A percentile compares a stretch with the other conserved stretches of the same genome.
phyloP scores from a whole-genome alignment of 768 basidiomycete species.

The Lactarius psammicola region DNA sequence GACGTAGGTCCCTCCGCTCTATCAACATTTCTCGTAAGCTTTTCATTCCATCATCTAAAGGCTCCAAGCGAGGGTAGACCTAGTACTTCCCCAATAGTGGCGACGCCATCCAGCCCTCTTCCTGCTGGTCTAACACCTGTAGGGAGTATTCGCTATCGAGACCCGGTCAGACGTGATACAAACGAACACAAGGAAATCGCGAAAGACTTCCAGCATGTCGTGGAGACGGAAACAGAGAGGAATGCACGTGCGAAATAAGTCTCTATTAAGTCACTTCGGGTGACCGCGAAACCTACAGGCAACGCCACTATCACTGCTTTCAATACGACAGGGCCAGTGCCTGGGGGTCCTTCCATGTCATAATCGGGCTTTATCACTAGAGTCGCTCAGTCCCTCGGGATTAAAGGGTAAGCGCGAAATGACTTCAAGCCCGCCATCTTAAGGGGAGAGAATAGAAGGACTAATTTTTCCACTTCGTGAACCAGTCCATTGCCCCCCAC shows the following conservation, averaged over 20 bases:
- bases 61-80: conserved; percentile 32
- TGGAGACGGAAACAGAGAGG: conserved; percentile 43
- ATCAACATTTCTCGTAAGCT: conserved; percentile 65
- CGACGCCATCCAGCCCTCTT: conserved; percentile 14
- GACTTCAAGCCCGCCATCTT: conserved; percentile 58
- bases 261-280: conserved; percentile 12
- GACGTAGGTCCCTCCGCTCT: conserved; percentile 51
- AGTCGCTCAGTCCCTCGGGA: conserved; percentile 22
- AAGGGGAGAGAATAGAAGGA: conserved; percentile 36
- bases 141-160: conserved; percentile 27
- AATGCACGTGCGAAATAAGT: conserved; percentile 14
- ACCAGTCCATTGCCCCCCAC: conserved; percentile 32
- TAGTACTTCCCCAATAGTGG: conserved; percentile 21
- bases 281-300: conserved; percentile 23
- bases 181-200: conserved; percentile 45
- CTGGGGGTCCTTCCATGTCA: conserved; percentile 16
- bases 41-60: conserved; percentile 56
- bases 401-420: conserved; percentile 63
- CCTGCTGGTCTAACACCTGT: conserved; percentile 18
- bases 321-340: conserved; percentile 3
- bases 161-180: conserved; percentile 48
- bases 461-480: conserved; percentile 39
- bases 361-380: conserved; percentile 8
- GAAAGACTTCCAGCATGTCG: conserved; percentile 47
- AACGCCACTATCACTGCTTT: conserved; percentile 3